Base-by-base conservation (phyloP, 441 rosid species). In the Corymbia calophylla region DNA sequence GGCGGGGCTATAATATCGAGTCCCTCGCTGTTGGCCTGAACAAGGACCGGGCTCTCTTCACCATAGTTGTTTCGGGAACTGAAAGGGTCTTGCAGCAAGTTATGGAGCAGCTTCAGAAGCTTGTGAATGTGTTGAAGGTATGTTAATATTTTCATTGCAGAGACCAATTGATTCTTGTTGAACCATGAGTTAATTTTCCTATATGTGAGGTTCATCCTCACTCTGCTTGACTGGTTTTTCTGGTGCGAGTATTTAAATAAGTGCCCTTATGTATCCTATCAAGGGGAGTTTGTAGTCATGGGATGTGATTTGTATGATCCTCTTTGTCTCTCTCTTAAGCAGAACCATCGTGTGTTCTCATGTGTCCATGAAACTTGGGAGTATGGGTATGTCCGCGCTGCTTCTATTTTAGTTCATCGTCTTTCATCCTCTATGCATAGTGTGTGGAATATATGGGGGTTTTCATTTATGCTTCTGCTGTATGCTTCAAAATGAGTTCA, bases 1-100 rank as follows among this genome's bases (percentile, higher is more conserved):
- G 97, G 93, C 95, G 99, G 89, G 99, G 99, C 14, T 97, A 94
- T 91, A 96, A 97, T 91, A 97, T 97, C 5, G 99, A 97, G 93
- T 96, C 98, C 29, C 98, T 97, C 9, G 98, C 99, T 81, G 99
- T 97, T 89, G 99, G 98, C 68, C 91, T 97, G 87, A 97, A 97
- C 89, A 95, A 93, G 94, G 99, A 97, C 93, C 95, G 93, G 92
- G 98, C 99, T 31, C 90, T 97, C 87, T 96, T 97, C 92, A 96
- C 99, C 35, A 95, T 97, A 6, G 98, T 96, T 87, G 99, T 97
- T 88, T 94, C 90, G 35, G 99, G 98, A 29, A 97, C 98, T 16
- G 95, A 95, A 9, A 95, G 90, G 90, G 97, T 96, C 84, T 91
- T 97, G 89, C 95, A 92, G 73, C 99, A 97, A 93, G 97, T 96